Evolutionary conservation across 306 rosid species (phyloP).

Genomic region (Oemleria cerasiformis): DNA sequence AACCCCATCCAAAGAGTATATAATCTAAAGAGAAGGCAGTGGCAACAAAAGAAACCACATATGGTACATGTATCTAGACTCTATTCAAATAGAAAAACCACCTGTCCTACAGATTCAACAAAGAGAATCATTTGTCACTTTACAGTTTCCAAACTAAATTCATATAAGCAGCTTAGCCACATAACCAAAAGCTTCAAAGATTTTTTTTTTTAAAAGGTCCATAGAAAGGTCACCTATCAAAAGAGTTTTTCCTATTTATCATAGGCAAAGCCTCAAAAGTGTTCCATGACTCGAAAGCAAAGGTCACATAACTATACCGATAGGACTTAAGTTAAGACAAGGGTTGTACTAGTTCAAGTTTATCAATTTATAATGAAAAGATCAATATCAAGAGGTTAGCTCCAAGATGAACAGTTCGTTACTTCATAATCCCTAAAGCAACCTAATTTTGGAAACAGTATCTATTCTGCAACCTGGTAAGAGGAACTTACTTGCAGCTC

Average conservation of each 20-base stretch:
- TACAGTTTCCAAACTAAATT: background rate
- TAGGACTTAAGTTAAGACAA: background rate
- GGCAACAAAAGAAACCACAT: background rate
- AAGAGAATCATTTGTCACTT: background rate
- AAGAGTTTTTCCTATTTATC: background rate
- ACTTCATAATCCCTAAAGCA: background rate
- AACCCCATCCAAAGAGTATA: no score
- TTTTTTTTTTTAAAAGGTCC: background rate
- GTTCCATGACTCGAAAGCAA: background rate
- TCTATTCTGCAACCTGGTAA: constrained; percentile 1
- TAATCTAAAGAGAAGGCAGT: no score
- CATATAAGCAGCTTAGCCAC: background rate
- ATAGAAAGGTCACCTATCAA: background rate
- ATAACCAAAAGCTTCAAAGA: background rate
- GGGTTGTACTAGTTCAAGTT: background rate
- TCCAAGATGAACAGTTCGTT: background rate
- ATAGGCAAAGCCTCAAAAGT: background rate
- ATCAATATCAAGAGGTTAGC: background rate
- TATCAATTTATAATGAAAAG: background rate
- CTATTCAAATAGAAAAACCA: background rate
- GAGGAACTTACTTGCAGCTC: constrained; percentile 71
- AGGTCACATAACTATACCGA: background rate
- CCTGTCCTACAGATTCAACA: background rate
- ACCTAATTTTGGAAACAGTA: background rate
- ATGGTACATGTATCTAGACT: background rate